Evolutionary conservation across 1,284 basidiomycete genomes (phyloP), one percentile per base, ranked within the genome.

Genomic region (Cutaneotrichosporon mucoides): DNA sequence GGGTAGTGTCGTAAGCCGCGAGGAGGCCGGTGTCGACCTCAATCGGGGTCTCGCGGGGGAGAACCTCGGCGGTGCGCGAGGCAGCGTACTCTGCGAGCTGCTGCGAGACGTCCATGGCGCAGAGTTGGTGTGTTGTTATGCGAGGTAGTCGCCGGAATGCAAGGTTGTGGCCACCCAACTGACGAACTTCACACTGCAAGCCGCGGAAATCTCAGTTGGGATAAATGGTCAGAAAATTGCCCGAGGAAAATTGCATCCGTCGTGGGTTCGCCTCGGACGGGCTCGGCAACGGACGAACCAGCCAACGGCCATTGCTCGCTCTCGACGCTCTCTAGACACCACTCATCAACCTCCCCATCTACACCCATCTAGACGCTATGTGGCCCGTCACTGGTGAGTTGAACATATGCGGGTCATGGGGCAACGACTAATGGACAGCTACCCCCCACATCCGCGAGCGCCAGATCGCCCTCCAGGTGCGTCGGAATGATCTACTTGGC

Each of bases 1-100:
- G 86, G 73, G 92, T 94, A 6, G 84, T 83, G 80, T 99, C 95
- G 59, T 90, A 91, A 1, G 90, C 90, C 24, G 88, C 85, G 24
- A 99, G 82, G 46, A 89, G 84, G 13, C 90, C 93, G 7, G 87
- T 73, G 78, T 99, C 94, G 64, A 93, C 80, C 57, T 88, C 85
- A 64, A 92, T 83, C 3, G 90, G 87, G 8, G 85, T 86, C 56
- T 90, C 87, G 75, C 90, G 91, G 70, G 90, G 85, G 59, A 90
- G 86, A 11, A 82, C 57, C 24, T 59, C 55, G 47, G 50, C 42
- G 16, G 38, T 72, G 73, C 72, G 68, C 55, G 69, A 64, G 15
- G 68, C 71, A 4, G 68, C 71, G 62, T 68, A 72, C 6, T 72
- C 69, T 57, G 70, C 70, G 6, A 75, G 66, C 40, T 72, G 65